Percentiles rank a stretch among this genome's conserved stretches.
These are phyloP conservation scores for Solanum arcanum DNA, from an alignment of 257 asterid species.

Conservation along the genomic window DNA sequence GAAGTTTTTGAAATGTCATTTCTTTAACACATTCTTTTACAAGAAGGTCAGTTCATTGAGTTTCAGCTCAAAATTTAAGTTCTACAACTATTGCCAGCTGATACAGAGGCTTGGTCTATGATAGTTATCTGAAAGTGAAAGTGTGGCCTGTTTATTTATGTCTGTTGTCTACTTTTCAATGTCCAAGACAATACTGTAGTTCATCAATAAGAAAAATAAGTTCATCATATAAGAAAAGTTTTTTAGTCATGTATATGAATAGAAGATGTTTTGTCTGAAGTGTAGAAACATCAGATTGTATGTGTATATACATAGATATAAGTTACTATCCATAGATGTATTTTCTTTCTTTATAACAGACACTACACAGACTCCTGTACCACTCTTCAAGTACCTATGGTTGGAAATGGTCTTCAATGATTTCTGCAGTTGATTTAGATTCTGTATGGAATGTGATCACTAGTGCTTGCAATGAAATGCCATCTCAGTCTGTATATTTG, in stretches of 20 bases:
- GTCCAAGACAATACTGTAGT: background rate
- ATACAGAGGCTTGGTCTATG: background rate
- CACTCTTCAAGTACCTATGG: background rate
- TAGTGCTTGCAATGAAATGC: background rate
- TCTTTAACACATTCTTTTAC: constrained; percentile 76
- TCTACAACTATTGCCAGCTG: background rate
- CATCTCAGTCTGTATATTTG: background rate
- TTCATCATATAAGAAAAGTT: background rate
- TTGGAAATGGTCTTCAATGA: background rate
- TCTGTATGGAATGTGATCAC: background rate
- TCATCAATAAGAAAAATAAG: background rate
- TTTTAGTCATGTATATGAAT: background rate
- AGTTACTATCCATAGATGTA: background rate
- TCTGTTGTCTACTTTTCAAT: background rate
- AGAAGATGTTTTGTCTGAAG: background rate
- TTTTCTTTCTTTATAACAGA: background rate
- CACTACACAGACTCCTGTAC: background rate
- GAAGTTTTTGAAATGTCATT: constrained; percentile 85
- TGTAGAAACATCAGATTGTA: background rate
- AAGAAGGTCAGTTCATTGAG: constrained; percentile 48
- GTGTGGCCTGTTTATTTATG: background rate
- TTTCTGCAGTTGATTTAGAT: background rate
- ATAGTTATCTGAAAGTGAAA: background rate
- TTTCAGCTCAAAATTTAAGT: background rate
- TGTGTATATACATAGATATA: background rate